Conservation (phyloP, 129 eudicot species). For the Helianthus annuus region HanXRQr2.0-SUNRISE NC_035434.2:18721953-18722452, state of each 20-base stretch:
- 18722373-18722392: too few species aligned
- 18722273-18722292: conserved; percentile 61
- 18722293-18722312: conserved; percentile 74
- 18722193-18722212: conserved; percentile 78
- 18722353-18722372: too few species aligned
- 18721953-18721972: too few species aligned
- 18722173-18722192: conserved; percentile 51
- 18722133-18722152: conserved; percentile 63
- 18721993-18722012: too few species aligned
- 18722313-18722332: conserved; percentile 82
- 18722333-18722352: conserved; percentile 81
- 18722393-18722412: not conserved
- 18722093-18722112: conserved; percentile 39
- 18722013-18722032: too few species aligned
- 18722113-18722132: conserved; percentile 50
- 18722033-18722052: too few species aligned
- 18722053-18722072: too few species aligned
- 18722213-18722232: conserved; percentile 72
- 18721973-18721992: too few species aligned
- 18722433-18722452: too few species aligned
- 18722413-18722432: too few species aligned
- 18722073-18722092: too few species aligned
- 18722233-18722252: conserved; percentile 65
- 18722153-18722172: conserved; percentile 68
- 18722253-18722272: conserved; percentile 84